phyloP scores from a whole-genome alignment of 2,329 filamentous ascomycete species.

The Cladophialophora carrionii region DNA sequence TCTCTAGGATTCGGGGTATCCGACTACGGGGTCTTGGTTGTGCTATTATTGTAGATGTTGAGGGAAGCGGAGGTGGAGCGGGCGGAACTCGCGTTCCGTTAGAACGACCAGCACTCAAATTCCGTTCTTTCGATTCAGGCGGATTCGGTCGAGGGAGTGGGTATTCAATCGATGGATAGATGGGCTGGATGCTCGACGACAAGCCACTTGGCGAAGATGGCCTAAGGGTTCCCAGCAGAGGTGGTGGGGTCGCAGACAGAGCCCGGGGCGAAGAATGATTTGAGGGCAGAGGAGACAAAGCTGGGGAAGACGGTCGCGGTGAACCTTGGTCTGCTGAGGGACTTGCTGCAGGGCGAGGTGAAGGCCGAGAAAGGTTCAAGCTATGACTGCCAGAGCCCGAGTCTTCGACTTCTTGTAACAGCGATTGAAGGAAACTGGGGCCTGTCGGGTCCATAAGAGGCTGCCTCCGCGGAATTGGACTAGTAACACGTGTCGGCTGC shows the following conservation, averaged over 20 bases:
- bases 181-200: conserved; percentile 72
- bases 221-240: conserved; percentile 52
- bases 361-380: conserved; percentile 35
- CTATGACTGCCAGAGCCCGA: conserved; percentile 49
- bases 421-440: conserved; percentile 81
- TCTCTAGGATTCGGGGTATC: conserved; percentile 37
- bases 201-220: conserved; percentile 69
- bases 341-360: conserved; percentile 40
- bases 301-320: conserved; percentile 49
- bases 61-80: neutral
- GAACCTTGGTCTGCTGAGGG: conserved; percentile 45
- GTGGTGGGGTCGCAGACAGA: conserved; percentile 47
- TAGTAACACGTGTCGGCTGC: conserved; percentile 40
- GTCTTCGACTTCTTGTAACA: conserved; percentile 83
- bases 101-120: conserved; percentile 10
- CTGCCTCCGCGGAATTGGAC: conserved; percentile 26
- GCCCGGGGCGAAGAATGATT: conserved; percentile 47
- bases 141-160: conserved; percentile 64
- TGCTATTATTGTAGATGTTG: conserved; percentile 26
- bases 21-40: conserved; percentile 36
- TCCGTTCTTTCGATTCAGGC: conserved; percentile 35
- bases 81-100: conserved; percentile 18
- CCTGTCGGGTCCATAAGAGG: conserved; percentile 49
- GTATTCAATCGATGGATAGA: conserved; percentile 74
- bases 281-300: conserved; percentile 48